phyloP scores from a whole-genome alignment of 163 green algal genomes.

The Prototheca wickerhamii region DNA sequence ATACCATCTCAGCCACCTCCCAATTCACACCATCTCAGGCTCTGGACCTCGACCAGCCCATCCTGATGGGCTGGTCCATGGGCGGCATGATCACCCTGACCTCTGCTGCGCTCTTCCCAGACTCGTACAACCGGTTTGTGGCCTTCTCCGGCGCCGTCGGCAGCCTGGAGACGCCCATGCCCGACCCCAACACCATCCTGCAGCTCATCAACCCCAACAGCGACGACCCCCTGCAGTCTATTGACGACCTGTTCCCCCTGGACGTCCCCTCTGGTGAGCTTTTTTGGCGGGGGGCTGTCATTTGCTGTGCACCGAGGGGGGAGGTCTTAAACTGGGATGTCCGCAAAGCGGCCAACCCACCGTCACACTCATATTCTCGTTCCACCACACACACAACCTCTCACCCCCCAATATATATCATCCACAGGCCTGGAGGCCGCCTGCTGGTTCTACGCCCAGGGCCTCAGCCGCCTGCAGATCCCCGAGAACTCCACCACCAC shows the following conservation, averaged over 20 bases:
- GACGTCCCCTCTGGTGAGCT: not conserved
- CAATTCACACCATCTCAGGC: not conserved
- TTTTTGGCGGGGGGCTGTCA: not conserved
- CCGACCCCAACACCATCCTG: not conserved
- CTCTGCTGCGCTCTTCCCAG: not conserved
- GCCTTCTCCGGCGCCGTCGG: not conserved
- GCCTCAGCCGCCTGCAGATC: not conserved
- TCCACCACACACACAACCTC: too few species aligned
- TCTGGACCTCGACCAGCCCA: conserved; percentile 3
- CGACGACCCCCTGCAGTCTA: not conserved
- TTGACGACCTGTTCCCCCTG: not conserved
- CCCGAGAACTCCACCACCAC: not conserved
- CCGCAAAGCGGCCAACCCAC: too few species aligned
- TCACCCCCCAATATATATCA: not conserved
- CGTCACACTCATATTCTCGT: too few species aligned
- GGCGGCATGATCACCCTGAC: conserved; percentile 9
- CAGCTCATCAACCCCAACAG: not conserved
- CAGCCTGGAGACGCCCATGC: not conserved
- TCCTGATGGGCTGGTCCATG: conserved; percentile 3
- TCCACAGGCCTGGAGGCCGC: not conserved
- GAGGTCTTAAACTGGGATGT: not conserved
- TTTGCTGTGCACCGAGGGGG: too few species aligned
- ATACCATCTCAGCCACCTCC: too few species aligned
- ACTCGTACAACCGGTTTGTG: not conserved
- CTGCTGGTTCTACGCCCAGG: not conserved